Percentiles rank a stretch among this genome's conserved stretches.
These are phyloP conservation scores for Cryptosporidium muris DNA, from an alignment of 169 alveolate species.

Conservation along the genomic window DNA sequence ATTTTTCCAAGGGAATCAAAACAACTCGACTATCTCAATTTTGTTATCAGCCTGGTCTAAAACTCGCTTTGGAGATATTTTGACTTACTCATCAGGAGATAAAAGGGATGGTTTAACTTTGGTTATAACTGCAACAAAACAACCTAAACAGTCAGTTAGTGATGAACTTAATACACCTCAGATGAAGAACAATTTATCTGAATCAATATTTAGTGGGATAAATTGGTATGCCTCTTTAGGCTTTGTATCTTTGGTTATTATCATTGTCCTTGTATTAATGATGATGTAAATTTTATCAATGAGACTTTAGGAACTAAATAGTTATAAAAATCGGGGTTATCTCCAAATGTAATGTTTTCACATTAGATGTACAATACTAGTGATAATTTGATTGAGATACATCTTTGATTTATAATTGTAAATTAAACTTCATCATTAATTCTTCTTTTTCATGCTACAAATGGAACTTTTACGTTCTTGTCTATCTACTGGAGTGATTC, in stretches of 20 bases:
- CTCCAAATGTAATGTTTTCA: too few relatives aligned
- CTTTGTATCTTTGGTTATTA: slow-evolving; percentile 11
- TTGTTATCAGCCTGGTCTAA: slow-evolving; percentile 56
- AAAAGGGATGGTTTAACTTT: slow-evolving; percentile 35
- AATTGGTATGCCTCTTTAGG: slow-evolving; percentile 35
- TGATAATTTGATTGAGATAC: too few relatives aligned
- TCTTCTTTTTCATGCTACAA: too few relatives aligned
- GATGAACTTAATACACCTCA: background rate
- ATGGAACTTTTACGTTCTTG: too few relatives aligned
- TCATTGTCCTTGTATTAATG: slow-evolving; percentile 33
- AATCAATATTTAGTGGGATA: slow-evolving; percentile 7
- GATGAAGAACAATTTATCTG: background rate
- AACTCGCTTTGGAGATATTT: slow-evolving; percentile 56
- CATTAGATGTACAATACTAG: too few relatives aligned
- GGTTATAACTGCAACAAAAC: slow-evolving; percentile 1
- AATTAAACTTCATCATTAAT: too few relatives aligned
- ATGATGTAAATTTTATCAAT: slow-evolving; percentile 37
- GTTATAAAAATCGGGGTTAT: too few relatives aligned
- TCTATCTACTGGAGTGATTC: too few relatives aligned
- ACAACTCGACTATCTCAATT: slow-evolving; percentile 3
- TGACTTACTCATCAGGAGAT: slow-evolving; percentile 29
- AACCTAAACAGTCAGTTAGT: background rate
- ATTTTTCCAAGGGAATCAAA: slow-evolving; percentile 5
- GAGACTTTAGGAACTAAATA: background rate
- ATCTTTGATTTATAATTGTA: too few relatives aligned